Evolutionary conservation across 2,329 filamentous ascomycete species (phyloP).

Genomic region (Trichoderma breve): DNA sequence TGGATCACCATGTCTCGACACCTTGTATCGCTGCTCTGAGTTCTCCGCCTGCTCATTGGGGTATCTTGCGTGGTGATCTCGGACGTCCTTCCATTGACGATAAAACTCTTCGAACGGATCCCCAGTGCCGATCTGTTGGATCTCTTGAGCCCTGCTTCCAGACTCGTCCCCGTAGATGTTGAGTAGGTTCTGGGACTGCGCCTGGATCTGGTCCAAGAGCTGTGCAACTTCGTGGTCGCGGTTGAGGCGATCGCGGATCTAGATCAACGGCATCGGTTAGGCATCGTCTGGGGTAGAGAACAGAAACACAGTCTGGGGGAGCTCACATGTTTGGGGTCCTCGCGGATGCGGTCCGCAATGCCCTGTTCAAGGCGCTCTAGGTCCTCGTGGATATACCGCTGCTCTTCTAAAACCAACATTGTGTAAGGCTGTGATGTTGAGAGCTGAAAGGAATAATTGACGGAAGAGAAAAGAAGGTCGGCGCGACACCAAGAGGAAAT

Average conservation of each 20-base stretch:
- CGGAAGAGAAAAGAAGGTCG: not conserved
- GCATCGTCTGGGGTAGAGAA: not conserved
- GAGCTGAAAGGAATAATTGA: not conserved
- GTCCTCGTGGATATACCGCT: constrained; percentile 93
- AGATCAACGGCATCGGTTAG: not conserved
- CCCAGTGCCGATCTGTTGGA: constrained; percentile 78
- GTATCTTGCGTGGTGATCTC: constrained; percentile 84
- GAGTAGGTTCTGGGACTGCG: constrained; percentile 76
- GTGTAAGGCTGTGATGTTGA: constrained; percentile 22
- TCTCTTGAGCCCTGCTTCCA: constrained; percentile 70
- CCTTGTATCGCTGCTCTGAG: constrained; percentile 86
- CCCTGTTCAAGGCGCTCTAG: constrained; percentile 93
- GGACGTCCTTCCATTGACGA: constrained; percentile 75
- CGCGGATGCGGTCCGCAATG: constrained; percentile 80
- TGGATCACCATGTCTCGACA: constrained; percentile 60
- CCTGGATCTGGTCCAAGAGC: constrained; percentile 82
- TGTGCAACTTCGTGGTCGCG: constrained; percentile 89
- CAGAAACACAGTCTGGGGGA: constrained; percentile 3
- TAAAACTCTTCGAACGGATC: constrained; percentile 92
- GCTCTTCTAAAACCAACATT: constrained; percentile 89
- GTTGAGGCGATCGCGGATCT: constrained; percentile 86
- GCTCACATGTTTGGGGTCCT: constrained; percentile 84
- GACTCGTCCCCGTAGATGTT: constrained; percentile 81
- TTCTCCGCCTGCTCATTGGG: constrained; percentile 95
- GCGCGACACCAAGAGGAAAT: not conserved